Evolutionary conservation across 2,329 filamentous ascomycete genomes (phyloP).

Genomic region (Zasmidium angulare): DNA sequence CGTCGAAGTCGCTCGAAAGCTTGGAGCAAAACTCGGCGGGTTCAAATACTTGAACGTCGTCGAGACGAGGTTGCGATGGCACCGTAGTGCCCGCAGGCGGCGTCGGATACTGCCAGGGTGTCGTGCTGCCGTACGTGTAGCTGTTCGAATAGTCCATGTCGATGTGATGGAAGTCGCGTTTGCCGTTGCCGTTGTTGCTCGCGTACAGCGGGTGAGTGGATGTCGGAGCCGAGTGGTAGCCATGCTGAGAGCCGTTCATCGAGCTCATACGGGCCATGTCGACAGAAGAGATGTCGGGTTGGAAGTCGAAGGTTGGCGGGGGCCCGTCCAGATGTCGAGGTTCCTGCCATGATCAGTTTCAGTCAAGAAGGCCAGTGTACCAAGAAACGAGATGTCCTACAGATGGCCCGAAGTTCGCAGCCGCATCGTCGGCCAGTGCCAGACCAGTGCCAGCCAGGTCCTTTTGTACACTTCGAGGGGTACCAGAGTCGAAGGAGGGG

Average conservation of each 20-base stretch:
- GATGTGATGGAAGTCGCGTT: slow-evolving; percentile 24
- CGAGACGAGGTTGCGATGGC: slow-evolving; percentile 11
- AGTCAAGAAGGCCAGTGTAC: slow-evolving; percentile 14
- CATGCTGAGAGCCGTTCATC: slow-evolving; percentile 10
- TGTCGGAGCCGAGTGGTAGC: slow-evolving; percentile 12
- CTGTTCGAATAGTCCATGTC: slow-evolving; percentile 25
- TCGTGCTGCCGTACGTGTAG: slow-evolving; percentile 25
- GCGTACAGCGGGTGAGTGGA: slow-evolving; percentile 10
- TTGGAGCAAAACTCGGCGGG: slow-evolving; percentile 31
- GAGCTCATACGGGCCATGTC: slow-evolving; percentile 19
- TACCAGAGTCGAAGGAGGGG: slow-evolving; percentile 3
- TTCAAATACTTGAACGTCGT: slow-evolving; percentile 27
- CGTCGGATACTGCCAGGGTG: slow-evolving; percentile 13
- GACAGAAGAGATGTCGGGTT: slow-evolving; percentile 9
- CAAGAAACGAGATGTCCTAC: slow-evolving; percentile 21
- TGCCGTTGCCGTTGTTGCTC: slow-evolving; percentile 24
- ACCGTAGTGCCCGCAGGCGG: slow-evolving; percentile 33
- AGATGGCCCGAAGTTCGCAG: slow-evolving; percentile 13
- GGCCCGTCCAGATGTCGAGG: slow-evolving; percentile 12
- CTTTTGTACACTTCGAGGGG: slow-evolving; percentile 18
- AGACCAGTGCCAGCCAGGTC: slow-evolving; percentile 9
- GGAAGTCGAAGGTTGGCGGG: slow-evolving; percentile 1
- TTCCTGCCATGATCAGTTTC: slow-evolving; percentile 24
- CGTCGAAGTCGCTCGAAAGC: slow-evolving; percentile 23
- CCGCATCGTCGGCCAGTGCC: slow-evolving; percentile 6